Evolutionary conservation across 1,284 basidiomycete species (phyloP).

Genomic region (Entoloma clypeatum): DNA sequence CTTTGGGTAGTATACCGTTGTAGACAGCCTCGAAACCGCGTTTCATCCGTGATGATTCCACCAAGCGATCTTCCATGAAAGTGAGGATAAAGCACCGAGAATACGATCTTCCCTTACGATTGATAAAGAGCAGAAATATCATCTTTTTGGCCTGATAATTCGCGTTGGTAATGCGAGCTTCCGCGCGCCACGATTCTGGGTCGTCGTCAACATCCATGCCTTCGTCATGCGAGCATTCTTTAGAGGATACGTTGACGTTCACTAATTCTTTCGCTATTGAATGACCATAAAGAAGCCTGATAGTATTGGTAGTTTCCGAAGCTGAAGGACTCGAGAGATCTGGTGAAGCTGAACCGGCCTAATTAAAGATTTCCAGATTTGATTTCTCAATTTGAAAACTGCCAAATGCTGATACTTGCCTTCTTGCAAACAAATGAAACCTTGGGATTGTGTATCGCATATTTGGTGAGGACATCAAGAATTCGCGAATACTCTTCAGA

Average conservation of each 20-base stretch:
- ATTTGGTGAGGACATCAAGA: conserved; percentile 91
- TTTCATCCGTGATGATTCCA: conserved; percentile 87
- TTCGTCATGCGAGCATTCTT: conserved; percentile 21
- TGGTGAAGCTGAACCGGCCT: conserved; percentile 71
- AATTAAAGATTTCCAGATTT: neutral
- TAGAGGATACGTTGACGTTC: conserved; percentile 44
- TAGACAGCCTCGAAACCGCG: conserved; percentile 88
- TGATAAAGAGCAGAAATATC: conserved; percentile 93
- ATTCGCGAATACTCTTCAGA: conserved; percentile 94
- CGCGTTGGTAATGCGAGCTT: conserved; percentile 81
- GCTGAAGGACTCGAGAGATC: conserved; percentile 82
- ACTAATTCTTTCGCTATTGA: conserved; percentile 81
- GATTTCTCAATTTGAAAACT: conserved; percentile 4
- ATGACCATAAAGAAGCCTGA: conserved; percentile 81
- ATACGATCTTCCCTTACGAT: conserved; percentile 57
- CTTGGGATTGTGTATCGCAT: conserved; percentile 89
- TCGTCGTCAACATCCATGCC: conserved; percentile 28
- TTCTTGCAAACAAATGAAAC: conserved; percentile 92
- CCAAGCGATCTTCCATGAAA: conserved; percentile 72
- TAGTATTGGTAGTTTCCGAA: conserved; percentile 68
- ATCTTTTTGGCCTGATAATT: conserved; percentile 89
- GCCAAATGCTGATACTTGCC: conserved; percentile 36
- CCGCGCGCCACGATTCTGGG: conserved; percentile 59
- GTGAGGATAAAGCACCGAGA: neutral
- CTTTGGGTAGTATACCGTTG: conserved; percentile 85